Evolutionary conservation across 2,329 filamentous ascomycete genomes (phyloP).

Genomic region (Aspergillus quadrilineatus): DNA sequence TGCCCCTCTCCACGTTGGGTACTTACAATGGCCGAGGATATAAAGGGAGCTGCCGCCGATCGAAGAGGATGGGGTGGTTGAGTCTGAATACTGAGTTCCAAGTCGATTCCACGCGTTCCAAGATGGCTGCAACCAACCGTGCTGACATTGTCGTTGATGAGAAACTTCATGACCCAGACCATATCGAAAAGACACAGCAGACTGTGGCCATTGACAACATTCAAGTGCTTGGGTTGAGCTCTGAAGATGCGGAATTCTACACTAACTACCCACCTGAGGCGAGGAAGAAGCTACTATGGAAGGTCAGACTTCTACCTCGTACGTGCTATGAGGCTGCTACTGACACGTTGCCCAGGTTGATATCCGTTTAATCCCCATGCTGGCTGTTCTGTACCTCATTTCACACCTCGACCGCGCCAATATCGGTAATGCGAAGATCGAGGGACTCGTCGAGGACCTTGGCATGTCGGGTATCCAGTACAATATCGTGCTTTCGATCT

Average conservation of each 20-base stretch:
- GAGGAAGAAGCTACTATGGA: constrained; percentile 19
- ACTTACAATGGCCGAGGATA: not conserved
- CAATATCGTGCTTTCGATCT: constrained; percentile 20
- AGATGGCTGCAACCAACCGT: not conserved
- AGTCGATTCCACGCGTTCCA: not conserved
- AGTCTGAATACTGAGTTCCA: not conserved
- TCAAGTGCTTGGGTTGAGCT: constrained; percentile 29
- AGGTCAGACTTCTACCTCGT: constrained; percentile 6
- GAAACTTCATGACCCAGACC: constrained; percentile 10
- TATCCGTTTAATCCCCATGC: constrained; percentile 20
- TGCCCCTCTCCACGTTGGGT: not conserved
- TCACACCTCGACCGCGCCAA: constrained; percentile 30
- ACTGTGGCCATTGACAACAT: constrained; percentile 30
- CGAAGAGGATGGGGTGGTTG: not conserved
- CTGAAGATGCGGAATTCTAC: constrained; percentile 34
- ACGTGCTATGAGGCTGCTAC: too few species aligned
- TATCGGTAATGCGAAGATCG: constrained; percentile 34
- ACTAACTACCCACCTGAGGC: constrained; percentile 26
- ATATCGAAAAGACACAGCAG: constrained; percentile 12
- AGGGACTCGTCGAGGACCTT: constrained; percentile 22
- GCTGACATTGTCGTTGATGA: constrained; percentile 5
- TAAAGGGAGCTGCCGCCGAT: not conserved
- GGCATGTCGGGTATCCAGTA: constrained; percentile 25
- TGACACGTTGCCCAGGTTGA: constrained; percentile 13
- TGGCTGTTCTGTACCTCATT: constrained; percentile 24